These are phyloP conservation scores for Parietaria judaica DNA, from an alignment of 306 rosid genomes.

Conservation along the genomic window DNA sequence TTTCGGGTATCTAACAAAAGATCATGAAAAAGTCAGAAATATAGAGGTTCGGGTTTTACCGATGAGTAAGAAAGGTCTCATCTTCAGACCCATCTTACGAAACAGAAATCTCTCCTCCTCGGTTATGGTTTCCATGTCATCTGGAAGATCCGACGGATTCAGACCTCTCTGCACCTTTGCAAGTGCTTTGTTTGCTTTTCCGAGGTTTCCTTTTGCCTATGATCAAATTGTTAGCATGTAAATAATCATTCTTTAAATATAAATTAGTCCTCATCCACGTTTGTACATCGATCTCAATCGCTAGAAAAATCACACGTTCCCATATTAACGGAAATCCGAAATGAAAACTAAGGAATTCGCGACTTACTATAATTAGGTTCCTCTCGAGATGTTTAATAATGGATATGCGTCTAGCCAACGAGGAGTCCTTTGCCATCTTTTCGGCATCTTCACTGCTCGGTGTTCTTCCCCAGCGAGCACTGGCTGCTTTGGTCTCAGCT, in stretches of 20 bases:
- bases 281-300: background rate
- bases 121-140: conserved; percentile 78
- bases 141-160: conserved; percentile 69
- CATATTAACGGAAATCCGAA: conserved; percentile 1
- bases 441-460: conserved; percentile 45
- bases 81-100: conserved; percentile 82
- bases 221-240: conserved; percentile 29
- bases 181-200: conserved; percentile 65
- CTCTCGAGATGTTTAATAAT: conserved; percentile 49
- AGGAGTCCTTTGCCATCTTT: conserved; percentile 60
- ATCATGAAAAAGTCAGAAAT: conserved; percentile 19
- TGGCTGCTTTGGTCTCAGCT: conserved; percentile 82
- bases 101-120: conserved; percentile 74
- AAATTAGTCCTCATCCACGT: too few species aligned
- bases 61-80: conserved; percentile 75
- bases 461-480: conserved; percentile 71
- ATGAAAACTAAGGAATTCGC: conserved; percentile 10
- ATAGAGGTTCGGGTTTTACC: conserved; percentile 43
- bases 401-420: conserved; percentile 43
- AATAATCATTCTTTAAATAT: background rate
- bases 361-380: conserved; percentile 61
- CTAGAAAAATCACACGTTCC: background rate
- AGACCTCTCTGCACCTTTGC: conserved; percentile 55
- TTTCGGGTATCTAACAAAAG: conserved; percentile 14
- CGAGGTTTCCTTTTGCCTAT: conserved; percentile 67